Evolutionary conservation across 768 basidiomycete genomes (phyloP), one percentile per base, ranked within the genome.

Genomic region (Amanita rimosa): DNA sequence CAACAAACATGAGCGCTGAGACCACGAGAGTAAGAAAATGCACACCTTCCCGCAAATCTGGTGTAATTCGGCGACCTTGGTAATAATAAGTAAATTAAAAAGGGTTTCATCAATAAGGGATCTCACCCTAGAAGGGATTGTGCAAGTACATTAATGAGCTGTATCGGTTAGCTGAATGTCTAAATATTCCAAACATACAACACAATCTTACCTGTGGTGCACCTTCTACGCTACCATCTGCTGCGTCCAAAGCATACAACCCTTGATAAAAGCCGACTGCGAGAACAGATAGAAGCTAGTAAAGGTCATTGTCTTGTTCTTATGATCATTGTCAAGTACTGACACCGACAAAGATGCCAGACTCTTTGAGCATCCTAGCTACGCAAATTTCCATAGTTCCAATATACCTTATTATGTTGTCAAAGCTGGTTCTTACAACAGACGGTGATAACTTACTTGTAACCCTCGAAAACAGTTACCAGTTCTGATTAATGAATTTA

Each of bases 361-460:
- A 93, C 64, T 97, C 92, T 59, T 85, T 83, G 53, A 97, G 65
- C 93, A 97, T 97, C 10, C 91, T 75, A 16, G 88, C 81, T 1
- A 95, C 81, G 52, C 93, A 94, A 24, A 97, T 91, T 60, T 95
- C 91, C 82, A 96, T 82, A 0, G 85, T 92, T 6, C 93, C 93
- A 40, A 97, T 79, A 56, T 87, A 87, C 58, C 84, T 86, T 45
- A 7, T 29, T 41, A 31, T 31, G 44, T 16, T 8, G 42, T 51
- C 46, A 26, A 27, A 41, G 33, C 31, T 31, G 36, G 9, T 51
- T 29, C 17, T 16, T 38, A 34, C 0, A 31, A n/a, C 24, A 44
- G 34, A 21, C 44, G 29, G 11, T 48, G 31, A 9, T 34, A 44
- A 50, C 76, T 55, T 53, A 87, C 80, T 90, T 85, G 64, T 74